Evolutionary conservation across 352 stramenopile species (phyloP), one percentile per base, ranked within the genome.

Genomic region (Phytophthora melonis): DNA sequence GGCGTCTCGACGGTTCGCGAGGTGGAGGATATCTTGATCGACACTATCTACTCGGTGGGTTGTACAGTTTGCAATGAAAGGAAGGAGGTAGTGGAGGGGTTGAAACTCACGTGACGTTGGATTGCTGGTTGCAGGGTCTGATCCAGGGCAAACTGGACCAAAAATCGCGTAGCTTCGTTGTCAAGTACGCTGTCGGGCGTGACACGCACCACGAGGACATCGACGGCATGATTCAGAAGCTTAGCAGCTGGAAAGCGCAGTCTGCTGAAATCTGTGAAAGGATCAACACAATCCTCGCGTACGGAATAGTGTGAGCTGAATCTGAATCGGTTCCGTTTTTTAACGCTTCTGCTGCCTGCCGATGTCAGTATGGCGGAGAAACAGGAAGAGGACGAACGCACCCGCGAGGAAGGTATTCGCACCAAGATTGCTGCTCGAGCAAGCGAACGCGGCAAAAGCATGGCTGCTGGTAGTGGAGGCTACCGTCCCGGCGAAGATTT

Each of bases 1-100:
- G 88, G 86, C 55, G 83, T 98, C 25, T 61, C 81, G 21, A 91
- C 86, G 19, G 83, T 97, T 19, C 89, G 93, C 39, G 90, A 97
- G 36, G 84, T 98, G 19, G 94, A 98, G 82, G 94, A 98, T 73
- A 86, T 98, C 36, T 83, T 98, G 25, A 98, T 98, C 58, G 93
- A 98, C 47, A 93, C 90, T 23, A 98, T 98, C 47, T 98, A 98
- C 78, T 95, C 91, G 13, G 93, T 97, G 83, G 16, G 66, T n/a
- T 36, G 3, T 11, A 39, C 25, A 23, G 4, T 32, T 18, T 32
- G 3, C 19, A 36, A 39, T 36, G 16, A 47, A 9, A 27, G 34
- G 32, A 47, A n/a, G 16, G 32, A 3, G 3, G 7, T 11, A 50
- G 43, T 50, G 39, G 39, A 50, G 18, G 43, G 18, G 16, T 13